Percentiles rank a stretch among this genome's conserved stretches.
These are phyloP conservation scores for Erucastrum elatum DNA, from an alignment of 345 rosid genomes.

Conservation along the genomic window DNA sequence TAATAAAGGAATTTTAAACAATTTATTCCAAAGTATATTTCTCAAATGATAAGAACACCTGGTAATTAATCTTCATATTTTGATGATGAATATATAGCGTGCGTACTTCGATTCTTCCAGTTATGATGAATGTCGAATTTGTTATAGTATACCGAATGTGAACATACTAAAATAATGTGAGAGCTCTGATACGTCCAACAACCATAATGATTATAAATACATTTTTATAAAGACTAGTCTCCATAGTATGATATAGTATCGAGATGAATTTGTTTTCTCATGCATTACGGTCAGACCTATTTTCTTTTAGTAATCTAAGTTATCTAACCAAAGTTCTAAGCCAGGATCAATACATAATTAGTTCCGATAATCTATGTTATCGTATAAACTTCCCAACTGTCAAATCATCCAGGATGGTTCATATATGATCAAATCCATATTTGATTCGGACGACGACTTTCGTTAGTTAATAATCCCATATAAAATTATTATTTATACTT, in stretches of 20 bases:
- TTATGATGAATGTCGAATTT: neutral
- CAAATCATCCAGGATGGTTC: constrained; percentile 20
- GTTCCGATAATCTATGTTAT: constrained; percentile 8
- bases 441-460: constrained; percentile 1
- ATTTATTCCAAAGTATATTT: neutral
- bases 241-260: neutral
- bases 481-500: neutral
- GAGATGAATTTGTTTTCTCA: neutral
- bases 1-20: neutral
- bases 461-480: neutral
- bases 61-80: neutral
- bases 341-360: constrained; percentile 14
- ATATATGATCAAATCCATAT: neutral
- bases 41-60: neutral
- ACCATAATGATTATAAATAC: neutral
- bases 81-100: neutral
- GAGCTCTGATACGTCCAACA: neutral
- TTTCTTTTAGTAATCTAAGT: neutral
- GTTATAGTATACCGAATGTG: neutral
- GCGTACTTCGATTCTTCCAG: neutral
- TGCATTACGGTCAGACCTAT: constrained; percentile 11
- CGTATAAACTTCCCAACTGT: constrained; percentile 1
- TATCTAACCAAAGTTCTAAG: neutral
- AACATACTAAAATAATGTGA: neutral
- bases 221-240: neutral